Base-by-base conservation (phyloP, 2,329 filamentous ascomycete species). In the Fusarium sp. region DNA sequence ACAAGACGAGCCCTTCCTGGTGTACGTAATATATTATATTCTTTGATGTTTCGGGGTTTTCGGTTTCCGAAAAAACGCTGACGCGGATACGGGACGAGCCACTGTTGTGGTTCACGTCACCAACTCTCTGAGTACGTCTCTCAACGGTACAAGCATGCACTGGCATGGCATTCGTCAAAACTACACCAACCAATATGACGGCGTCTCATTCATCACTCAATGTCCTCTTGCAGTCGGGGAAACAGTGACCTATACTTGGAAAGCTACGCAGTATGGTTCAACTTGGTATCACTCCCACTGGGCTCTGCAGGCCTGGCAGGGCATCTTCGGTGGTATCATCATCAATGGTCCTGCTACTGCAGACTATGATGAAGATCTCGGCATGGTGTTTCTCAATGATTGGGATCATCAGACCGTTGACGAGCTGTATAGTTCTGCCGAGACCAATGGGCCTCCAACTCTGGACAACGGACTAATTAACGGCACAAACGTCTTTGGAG, bases 201-300 rank as follows among this genome's bases (percentile, higher is more conserved):
- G 90, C 58, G 88, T 90, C 7, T 80, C 77, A 2, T 79, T 79
- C 10, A 78, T 87, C 23, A 87, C 83, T 1, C 82, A 87, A 69
- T 88, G 86, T 60, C 85, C 86, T 1, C 80, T 85, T 26, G 81
- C 87, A n/a, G n/a, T n/a, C n/a, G n/a, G 85, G 85, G 81, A 30
- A 82, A 85, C 60, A 80, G 69, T 35, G 80, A 89, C 86, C 3
- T 92, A 92, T 79, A 85, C 78, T 5, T 91, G 87, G 80, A 82
- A 83, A 45, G 87, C 86, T 6, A 87, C 84, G 1, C 82, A 86
- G 71, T 86, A 89, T 77, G 87, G 89, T 13, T 81, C 85, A 0
- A 82, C 82, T 5, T 90, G 87, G 87, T 91, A 90, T 58, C 90
- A 91, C 76, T 88, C 86, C 2, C 89, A 91, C 75, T 87, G 87